Percentiles rank a stretch among this genome's conserved stretches.
Conservation (phyloP, 2,329 filamentous ascomycete genomes). For the Fusarium mexicanum region DNA sequence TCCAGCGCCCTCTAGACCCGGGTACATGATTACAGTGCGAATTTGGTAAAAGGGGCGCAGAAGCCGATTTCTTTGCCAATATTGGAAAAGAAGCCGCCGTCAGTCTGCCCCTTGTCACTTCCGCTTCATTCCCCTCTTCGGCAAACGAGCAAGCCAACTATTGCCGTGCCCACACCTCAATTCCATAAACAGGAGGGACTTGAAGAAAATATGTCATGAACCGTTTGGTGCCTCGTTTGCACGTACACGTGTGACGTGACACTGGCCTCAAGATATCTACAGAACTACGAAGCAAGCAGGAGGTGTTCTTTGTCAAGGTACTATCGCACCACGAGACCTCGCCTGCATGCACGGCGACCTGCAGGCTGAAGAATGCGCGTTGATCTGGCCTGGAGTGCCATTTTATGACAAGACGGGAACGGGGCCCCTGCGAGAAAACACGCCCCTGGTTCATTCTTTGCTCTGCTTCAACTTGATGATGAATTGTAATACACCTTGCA, state of each 20-base stretch:
- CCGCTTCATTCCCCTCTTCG: neutral
- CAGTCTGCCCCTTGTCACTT: constrained; percentile 29
- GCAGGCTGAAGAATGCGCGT: constrained; percentile 42
- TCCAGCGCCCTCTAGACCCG: constrained; percentile 33
- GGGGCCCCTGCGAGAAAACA: constrained; percentile 38
- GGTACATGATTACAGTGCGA: constrained; percentile 35
- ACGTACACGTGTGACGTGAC: neutral
- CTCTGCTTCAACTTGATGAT: constrained; percentile 5
- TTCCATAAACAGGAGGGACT: neutral
- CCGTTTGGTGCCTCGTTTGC: neutral
- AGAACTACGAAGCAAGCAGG: constrained; percentile 16
- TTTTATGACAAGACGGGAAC: constrained; percentile 19
- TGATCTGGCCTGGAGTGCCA: constrained; percentile 36
- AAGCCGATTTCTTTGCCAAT: constrained; percentile 21
- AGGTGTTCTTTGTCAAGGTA: constrained; percentile 7
- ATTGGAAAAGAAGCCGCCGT: constrained; percentile 26
- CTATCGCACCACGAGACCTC: constrained; percentile 45
- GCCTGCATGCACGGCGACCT: constrained; percentile 45
- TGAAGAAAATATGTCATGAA: neutral
- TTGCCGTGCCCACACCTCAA: neutral
- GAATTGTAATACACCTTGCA: neutral
- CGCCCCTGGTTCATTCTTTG: constrained; percentile 16
- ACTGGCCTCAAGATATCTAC: neutral
- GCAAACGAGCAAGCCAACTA: neutral
- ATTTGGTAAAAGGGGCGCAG: neutral